These are phyloP conservation scores for Graphilbum sp. DNA, from an alignment of 2,329 filamentous ascomycete species.

Conservation along the genomic window DNA sequence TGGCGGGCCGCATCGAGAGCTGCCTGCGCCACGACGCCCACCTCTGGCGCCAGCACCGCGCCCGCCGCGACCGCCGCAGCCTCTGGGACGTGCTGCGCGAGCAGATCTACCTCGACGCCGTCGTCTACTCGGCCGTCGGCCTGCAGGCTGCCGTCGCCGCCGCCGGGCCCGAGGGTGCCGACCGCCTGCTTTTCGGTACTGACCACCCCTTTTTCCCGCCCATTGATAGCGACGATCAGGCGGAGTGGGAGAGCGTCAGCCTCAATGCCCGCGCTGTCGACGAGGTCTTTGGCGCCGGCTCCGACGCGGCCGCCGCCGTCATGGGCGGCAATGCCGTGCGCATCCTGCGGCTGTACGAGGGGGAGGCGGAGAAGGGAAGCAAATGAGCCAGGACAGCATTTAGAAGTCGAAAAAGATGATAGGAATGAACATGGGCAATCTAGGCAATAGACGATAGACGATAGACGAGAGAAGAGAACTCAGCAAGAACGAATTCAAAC, in stretches of 20 bases:
- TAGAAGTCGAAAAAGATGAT: too few relatives aligned
- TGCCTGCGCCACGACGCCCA: conserved; percentile 73
- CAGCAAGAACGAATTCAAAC: too few relatives aligned
- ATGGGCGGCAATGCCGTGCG: conserved; percentile 11
- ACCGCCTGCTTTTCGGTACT: conserved; percentile 65
- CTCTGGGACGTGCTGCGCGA: conserved; percentile 42
- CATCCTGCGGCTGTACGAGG: conserved; percentile 8
- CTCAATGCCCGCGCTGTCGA: conserved; percentile 31
- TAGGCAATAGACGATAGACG: too few relatives aligned
- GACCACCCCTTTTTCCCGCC: conserved; percentile 81
- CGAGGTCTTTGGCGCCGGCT: conserved; percentile 8
- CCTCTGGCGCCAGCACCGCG: conserved; percentile 46
- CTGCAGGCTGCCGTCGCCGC: conserved; percentile 55
- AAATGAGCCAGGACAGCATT: too few relatives aligned
- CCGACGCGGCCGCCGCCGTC: conserved; percentile 4
- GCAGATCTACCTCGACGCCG: conserved; percentile 79
- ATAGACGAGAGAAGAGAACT: too few relatives aligned
- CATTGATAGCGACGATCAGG: conserved; percentile 36
- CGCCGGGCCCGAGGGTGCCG: conserved; percentile 42
- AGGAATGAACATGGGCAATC: too few relatives aligned
- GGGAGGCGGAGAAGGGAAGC: too few relatives aligned
- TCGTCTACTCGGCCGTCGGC: conserved; percentile 64
- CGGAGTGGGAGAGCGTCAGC: conserved; percentile 53
- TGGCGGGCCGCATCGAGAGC: conserved; percentile 77
- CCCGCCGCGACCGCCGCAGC: conserved; percentile 31